A percentile compares a stretch with the other conserved stretches of the same genome.
phyloP scores from a whole-genome alignment of 768 basidiomycete species.

The Suillus brevipes region DNA sequence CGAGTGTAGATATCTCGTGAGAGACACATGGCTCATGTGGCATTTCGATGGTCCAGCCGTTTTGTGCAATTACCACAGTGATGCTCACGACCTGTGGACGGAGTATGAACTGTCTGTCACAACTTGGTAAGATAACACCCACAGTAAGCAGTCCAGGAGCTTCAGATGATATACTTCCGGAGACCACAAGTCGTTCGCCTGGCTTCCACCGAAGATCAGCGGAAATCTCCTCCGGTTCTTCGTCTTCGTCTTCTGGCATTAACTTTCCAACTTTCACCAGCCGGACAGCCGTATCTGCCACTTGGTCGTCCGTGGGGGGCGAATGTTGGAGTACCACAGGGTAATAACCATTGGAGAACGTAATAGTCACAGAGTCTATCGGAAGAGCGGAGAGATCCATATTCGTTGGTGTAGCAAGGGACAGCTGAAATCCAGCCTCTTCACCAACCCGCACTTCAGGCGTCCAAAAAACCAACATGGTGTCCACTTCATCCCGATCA shows the following conservation, averaged over 20 bases:
- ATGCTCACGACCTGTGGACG: conserved; percentile 41
- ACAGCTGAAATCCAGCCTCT: conserved; percentile 72
- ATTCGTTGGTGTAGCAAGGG: conserved; percentile 51
- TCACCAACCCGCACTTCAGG: conserved; percentile 60
- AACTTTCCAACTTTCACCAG: conserved; percentile 48
- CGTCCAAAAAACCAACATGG: conserved; percentile 71
- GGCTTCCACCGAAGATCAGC: conserved; percentile 60
- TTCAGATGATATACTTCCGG: conserved; percentile 57
- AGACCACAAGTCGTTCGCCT: conserved; percentile 55
- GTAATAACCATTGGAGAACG: conserved; percentile 50
- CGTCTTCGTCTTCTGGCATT: conserved; percentile 34
- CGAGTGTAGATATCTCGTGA: conserved; percentile 31
- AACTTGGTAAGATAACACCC: conserved; percentile 20
- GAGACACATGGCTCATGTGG: conserved; percentile 46
- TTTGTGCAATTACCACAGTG: conserved; percentile 54
- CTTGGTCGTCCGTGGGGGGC: conserved; percentile 19
- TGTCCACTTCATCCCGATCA: conserved; percentile 50
- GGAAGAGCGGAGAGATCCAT: conserved; percentile 57
- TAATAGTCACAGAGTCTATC: conserved; percentile 58
- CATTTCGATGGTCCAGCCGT: conserved; percentile 68
- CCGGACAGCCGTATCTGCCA: conserved; percentile 13
- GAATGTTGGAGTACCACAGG: conserved; percentile 56
- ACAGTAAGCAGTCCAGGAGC: conserved; percentile 56
- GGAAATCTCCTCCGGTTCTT: conserved; percentile 23
- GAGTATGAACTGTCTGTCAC: conserved; percentile 7